Evolutionary conservation across 164 flowering plant genomes (phyloP).

Genomic region (Vitis amurensis): DNA sequence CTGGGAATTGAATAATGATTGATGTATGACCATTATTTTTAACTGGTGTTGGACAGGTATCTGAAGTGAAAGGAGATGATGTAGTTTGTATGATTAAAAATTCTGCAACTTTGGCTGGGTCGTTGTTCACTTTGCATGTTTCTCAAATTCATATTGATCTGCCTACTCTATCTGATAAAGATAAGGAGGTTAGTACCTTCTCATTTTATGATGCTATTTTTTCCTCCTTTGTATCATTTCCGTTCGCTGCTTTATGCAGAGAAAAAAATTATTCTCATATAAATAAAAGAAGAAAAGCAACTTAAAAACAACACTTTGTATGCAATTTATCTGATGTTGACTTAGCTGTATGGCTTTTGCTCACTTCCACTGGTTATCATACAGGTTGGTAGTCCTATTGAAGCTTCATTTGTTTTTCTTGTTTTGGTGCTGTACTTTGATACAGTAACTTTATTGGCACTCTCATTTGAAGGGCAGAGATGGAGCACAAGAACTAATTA

Average conservation of each 20-base stretch:
- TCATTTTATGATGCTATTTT: background rate
- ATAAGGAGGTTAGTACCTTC: conserved; percentile 59
- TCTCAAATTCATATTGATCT: conserved; percentile 77
- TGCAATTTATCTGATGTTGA: no score
- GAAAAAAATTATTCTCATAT: no score
- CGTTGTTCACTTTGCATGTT: conserved; percentile 75
- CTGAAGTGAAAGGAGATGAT: conserved; percentile 69
- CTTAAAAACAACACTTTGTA: no score
- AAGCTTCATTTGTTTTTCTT: no score
- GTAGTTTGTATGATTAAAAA: conserved; percentile 77
- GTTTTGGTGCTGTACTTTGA: no score
- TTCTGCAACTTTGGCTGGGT: conserved; percentile 71
- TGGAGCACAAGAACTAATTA: no score
- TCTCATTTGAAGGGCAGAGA: no score
- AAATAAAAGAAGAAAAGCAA: no score
- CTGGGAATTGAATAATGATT: background rate
- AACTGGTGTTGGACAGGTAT: conserved; percentile 46
- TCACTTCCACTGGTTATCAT: no score
- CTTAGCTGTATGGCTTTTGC: no score
- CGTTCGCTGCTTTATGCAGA: background rate
- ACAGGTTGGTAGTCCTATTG: no score
- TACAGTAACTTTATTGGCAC: no score
- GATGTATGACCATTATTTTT: conserved; percentile 4
- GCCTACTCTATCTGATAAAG: conserved; percentile 80
- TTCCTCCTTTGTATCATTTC: background rate